phyloP scores from a whole-genome alignment of 2,329 filamentous ascomycete species.

The Fusarium musae region DNA sequence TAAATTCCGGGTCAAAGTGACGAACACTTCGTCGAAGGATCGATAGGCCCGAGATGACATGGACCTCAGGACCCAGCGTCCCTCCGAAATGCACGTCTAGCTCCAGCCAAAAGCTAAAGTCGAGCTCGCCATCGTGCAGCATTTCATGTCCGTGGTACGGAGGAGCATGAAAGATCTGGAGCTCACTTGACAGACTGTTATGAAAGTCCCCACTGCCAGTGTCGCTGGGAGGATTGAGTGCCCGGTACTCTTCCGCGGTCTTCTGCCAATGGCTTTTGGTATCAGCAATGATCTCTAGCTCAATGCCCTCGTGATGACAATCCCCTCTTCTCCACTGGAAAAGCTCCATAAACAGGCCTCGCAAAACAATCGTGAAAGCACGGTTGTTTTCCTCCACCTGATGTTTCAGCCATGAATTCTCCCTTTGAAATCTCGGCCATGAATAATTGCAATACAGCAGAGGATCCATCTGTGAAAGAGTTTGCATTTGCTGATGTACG shows the following conservation, averaged over 20 bases:
- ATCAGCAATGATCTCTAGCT: background rate
- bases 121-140: background rate
- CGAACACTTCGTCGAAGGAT: background rate
- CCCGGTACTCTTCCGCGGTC: background rate
- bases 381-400: background rate
- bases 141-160: background rate
- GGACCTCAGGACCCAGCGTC: background rate
- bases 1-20: background rate
- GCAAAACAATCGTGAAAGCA: background rate
- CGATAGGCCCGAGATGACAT: background rate
- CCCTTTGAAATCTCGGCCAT: too few relatives aligned
- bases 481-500: background rate
- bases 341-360: background rate
- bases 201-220: background rate
- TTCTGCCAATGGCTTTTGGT: background rate
- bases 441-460: too few relatives aligned
- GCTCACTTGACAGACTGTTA: background rate
- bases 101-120: background rate
- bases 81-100: background rate
- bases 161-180: background rate
- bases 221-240: background rate
- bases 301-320: background rate
- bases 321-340: background rate
- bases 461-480: rapidly evolving
- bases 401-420: too few relatives aligned